phyloP scores from a whole-genome alignment of 257 asterid species.

The Asclepias syriaca region DNA sequence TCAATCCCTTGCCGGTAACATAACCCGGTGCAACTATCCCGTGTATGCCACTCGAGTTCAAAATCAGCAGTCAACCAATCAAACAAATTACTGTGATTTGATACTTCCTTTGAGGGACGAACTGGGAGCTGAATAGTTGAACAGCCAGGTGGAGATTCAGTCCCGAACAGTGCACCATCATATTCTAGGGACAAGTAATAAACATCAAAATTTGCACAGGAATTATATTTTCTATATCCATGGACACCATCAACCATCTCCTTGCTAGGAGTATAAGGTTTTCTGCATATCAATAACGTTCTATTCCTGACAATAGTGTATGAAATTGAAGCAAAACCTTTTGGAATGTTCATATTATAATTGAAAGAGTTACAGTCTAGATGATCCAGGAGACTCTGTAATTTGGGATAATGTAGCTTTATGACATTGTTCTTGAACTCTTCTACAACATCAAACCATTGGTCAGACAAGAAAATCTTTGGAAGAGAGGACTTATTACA shows the following conservation, averaged over 20 bases:
- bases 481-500: constrained; percentile 11
- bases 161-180: no score
- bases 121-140: constrained; percentile 10
- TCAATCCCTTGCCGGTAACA: constrained; percentile 18
- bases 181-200: background rate
- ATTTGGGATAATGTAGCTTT: background rate
- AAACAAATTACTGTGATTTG: background rate
- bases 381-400: background rate
- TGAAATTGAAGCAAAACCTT: constrained; percentile 19
- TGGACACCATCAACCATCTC: background rate
- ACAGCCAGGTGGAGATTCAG: background rate
- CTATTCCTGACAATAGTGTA: constrained; percentile 18
- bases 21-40: background rate
- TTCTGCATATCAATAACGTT: constrained; percentile 19
- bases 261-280: background rate
- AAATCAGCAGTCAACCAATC: constrained; percentile 13
- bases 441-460: background rate
- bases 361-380: background rate
- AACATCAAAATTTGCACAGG: background rate
- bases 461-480: background rate
- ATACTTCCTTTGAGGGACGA: background rate
- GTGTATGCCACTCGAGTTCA: constrained; percentile 16
- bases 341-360: background rate
- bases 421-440: background rate
- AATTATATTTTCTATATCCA: background rate